Conservation (phyloP, 2,329 filamentous ascomycete genomes). For the Trichoderma cornu-damae region DNA sequence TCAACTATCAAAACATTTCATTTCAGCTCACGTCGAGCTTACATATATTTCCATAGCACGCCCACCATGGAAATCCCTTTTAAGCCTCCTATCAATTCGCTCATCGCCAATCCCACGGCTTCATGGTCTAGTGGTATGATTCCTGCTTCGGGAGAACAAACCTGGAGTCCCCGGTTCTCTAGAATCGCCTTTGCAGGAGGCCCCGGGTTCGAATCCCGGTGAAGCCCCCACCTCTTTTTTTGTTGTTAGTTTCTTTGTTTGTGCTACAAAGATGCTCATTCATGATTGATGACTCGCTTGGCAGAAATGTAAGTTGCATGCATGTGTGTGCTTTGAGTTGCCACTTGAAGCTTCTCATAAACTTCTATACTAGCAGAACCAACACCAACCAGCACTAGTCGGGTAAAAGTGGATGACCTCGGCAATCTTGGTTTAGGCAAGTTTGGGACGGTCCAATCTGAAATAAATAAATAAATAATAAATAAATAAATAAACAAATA, state of each 20-base stretch:
- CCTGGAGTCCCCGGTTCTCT: conserved; percentile 19
- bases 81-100: not conserved
- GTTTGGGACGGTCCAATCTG: too few species aligned
- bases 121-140: conserved; percentile 18
- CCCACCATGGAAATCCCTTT: not conserved
- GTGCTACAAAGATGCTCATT: too few species aligned
- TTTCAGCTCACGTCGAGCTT: too few species aligned
- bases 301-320: not conserved
- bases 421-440: conserved; percentile 1
- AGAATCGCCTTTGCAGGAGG: conserved; percentile 23
- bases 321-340: not conserved
- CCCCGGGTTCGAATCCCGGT: conserved; percentile 24
- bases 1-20: too few species aligned
- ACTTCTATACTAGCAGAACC: too few species aligned
- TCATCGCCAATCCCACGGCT: conserved; percentile 9
- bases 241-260: not conserved
- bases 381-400: too few species aligned
- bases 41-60: too few species aligned
- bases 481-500: too few species aligned
- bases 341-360: too few species aligned
- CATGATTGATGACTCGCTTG: not conserved
- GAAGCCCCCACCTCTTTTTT: conserved; percentile 20
- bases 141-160: conserved; percentile 17
- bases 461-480: too few species aligned
- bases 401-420: conserved; percentile 16